These are phyloP conservation scores for Psilocybe azurescens DNA, from an alignment of 768 basidiomycete genomes.

Conservation along the genomic window DNA sequence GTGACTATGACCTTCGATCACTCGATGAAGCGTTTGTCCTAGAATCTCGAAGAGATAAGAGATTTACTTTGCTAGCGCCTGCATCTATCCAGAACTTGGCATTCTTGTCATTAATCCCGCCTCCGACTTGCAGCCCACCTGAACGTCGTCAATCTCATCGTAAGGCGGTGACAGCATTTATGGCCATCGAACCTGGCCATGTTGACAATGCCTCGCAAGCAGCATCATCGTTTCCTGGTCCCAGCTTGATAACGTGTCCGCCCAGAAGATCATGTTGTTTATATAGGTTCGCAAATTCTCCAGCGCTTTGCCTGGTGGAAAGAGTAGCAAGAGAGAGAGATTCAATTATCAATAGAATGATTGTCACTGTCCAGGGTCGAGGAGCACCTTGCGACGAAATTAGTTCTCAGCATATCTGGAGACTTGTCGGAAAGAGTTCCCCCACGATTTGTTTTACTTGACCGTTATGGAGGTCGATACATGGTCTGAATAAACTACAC, in stretches of 20 bases:
- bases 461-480: slow-evolving; percentile 96
- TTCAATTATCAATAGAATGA: slow-evolving; percentile 14
- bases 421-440: slow-evolving; percentile 81
- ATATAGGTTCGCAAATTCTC: slow-evolving; percentile 83
- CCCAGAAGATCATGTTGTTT: slow-evolving; percentile 70
- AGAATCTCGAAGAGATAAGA: neutral
- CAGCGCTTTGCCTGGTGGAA: slow-evolving; percentile 69
- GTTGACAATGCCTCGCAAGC: slow-evolving; percentile 80
- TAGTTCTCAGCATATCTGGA: slow-evolving; percentile 73
- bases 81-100: slow-evolving; percentile 83
- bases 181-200: slow-evolving; percentile 71
- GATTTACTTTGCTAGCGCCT: slow-evolving; percentile 84
- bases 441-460: slow-evolving; percentile 99
- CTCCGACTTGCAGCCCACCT: slow-evolving; percentile 91
- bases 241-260: slow-evolving; percentile 97
- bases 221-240: slow-evolving; percentile 87
- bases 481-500: slow-evolving; percentile 79
- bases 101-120: slow-evolving; percentile 86
- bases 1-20: slow-evolving; percentile 89
- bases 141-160: slow-evolving; percentile 19
- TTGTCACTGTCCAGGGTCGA: neutral
- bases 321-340: slow-evolving; percentile 6
- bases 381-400: slow-evolving; percentile 86
- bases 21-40: slow-evolving; percentile 4
- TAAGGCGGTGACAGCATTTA: slow-evolving; percentile 2